A percentile compares a stretch with the other conserved stretches of the same genome.
phyloP scores from a whole-genome alignment of 176 grass and related monocot species.

The Phoenix roebelenii region DNA sequence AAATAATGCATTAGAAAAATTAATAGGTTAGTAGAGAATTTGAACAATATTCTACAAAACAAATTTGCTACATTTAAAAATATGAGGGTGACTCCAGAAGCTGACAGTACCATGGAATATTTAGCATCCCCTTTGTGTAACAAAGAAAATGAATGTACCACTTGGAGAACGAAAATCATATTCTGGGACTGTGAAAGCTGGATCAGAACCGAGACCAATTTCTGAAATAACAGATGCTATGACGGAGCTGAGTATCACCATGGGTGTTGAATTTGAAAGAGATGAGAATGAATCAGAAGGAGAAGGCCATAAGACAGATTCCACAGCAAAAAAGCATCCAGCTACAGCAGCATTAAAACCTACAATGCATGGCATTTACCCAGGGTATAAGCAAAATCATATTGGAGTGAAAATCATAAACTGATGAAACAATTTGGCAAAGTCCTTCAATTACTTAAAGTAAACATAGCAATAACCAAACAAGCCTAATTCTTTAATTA shows the following conservation, averaged over 20 bases:
- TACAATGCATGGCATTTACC: conserved; percentile 38
- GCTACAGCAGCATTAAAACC: conserved; percentile 97
- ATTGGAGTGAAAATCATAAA: conserved; percentile 20
- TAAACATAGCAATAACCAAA: too few relatives aligned
- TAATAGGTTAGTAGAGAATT: too few relatives aligned
- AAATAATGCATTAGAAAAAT: too few relatives aligned
- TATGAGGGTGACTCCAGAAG: conserved; percentile 5
- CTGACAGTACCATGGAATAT: conserved; percentile 10
- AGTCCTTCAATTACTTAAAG: too few relatives aligned
- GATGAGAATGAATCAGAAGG: conserved; percentile 47
- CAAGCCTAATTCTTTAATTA: too few relatives aligned
- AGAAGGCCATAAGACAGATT: conserved; percentile 93
- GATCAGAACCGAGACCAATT: conserved; percentile 77
- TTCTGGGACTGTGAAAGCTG: conserved; percentile 74
- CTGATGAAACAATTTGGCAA: background rate
- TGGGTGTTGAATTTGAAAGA: conserved; percentile 73
- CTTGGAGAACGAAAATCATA: conserved; percentile 93
- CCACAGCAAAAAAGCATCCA: conserved; percentile 94
- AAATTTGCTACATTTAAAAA: conserved; percentile 3
- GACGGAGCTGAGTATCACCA: conserved; percentile 91
- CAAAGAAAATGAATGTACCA: conserved; percentile 26
- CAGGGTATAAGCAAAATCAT: conserved; percentile 39
- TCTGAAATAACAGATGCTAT: conserved; percentile 93
- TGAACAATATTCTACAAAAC: background rate
- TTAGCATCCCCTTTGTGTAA: background rate